Conservation (phyloP, 2,329 filamentous ascomycete species). For the Magnaporthiopsis poae region DNA sequence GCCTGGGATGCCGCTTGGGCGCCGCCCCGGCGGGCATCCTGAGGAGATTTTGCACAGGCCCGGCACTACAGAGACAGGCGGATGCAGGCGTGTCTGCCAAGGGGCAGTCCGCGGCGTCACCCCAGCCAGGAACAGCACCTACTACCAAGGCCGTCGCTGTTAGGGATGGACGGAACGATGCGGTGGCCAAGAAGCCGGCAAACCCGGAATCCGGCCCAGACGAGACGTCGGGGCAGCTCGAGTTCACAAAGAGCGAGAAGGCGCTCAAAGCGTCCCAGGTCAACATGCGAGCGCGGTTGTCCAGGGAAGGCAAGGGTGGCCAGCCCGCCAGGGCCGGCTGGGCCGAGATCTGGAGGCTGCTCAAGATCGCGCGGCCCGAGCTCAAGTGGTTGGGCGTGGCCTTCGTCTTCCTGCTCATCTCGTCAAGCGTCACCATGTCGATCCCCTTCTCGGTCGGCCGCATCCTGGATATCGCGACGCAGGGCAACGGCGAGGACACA, state of each 20-base stretch:
- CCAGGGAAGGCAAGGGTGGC: constrained; percentile 61
- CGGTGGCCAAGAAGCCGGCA: constrained; percentile 22
- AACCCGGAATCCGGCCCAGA: constrained; percentile 17
- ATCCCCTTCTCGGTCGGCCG: constrained; percentile 94
- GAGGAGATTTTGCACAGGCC: constrained; percentile 19
- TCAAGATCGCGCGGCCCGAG: constrained; percentile 84
- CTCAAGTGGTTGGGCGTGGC: constrained; percentile 66
- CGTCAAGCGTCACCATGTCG: constrained; percentile 87
- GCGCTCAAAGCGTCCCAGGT: constrained; percentile 79
- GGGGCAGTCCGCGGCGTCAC: constrained; percentile 5
- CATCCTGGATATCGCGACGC: constrained; percentile 84
- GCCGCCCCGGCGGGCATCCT: constrained; percentile 12
- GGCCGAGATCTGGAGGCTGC: constrained; percentile 71
- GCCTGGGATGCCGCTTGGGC: constrained; percentile 10
- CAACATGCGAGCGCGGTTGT: constrained; percentile 77
- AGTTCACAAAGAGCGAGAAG: constrained; percentile 67
- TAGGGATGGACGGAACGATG: constrained; percentile 12
- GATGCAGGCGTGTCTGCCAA: constrained; percentile 8
- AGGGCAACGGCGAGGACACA: constrained; percentile 53
- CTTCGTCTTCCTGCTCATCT: constrained; percentile 76
- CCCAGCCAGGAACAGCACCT: neutral
- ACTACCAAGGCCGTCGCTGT: constrained; percentile 5
- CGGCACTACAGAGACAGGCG: constrained; percentile 13
- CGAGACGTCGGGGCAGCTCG: constrained; percentile 31
- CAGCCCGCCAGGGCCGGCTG: constrained; percentile 51